Percentiles rank a stretch among this genome's conserved stretches.
Conservation (phyloP, 106 monocot species). For the Platanthera guangdongensis region DNA sequence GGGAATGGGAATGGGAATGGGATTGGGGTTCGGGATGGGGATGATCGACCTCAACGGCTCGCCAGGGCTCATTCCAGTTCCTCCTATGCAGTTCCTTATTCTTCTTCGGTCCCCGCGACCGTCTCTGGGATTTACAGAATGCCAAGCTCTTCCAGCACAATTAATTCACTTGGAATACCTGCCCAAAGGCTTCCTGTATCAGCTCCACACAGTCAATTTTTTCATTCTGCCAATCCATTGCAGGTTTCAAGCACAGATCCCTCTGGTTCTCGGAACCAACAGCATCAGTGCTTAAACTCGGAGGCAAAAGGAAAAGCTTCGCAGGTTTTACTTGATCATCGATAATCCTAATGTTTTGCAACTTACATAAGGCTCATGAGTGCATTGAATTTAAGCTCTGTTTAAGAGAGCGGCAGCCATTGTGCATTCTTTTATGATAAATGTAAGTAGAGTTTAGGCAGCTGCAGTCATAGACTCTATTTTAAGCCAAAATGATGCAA, state of each 20-base stretch:
- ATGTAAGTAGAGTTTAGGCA: not conserved
- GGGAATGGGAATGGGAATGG: conserved; percentile 18
- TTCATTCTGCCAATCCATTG: not conserved
- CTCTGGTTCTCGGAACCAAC: not conserved
- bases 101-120: not conserved
- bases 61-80: not conserved
- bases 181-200: not conserved
- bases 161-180: not conserved
- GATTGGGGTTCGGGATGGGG: conserved; percentile 48
- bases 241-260: not conserved
- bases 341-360: not conserved
- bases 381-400: not conserved
- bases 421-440: not conserved
- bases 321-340: not conserved
- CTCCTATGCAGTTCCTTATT: not conserved
- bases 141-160: not conserved
- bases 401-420: not conserved
- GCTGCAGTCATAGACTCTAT: no score
- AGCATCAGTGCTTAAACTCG: conserved; percentile 1
- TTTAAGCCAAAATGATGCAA: not conserved
- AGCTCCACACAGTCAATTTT: not conserved
- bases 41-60: conserved; percentile 16
- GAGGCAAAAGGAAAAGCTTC: not conserved
- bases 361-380: not conserved
- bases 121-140: not conserved